Evolutionary conservation across 2,329 filamentous ascomycete genomes (phyloP).

Genomic region (Aureobasidium sp.): DNA sequence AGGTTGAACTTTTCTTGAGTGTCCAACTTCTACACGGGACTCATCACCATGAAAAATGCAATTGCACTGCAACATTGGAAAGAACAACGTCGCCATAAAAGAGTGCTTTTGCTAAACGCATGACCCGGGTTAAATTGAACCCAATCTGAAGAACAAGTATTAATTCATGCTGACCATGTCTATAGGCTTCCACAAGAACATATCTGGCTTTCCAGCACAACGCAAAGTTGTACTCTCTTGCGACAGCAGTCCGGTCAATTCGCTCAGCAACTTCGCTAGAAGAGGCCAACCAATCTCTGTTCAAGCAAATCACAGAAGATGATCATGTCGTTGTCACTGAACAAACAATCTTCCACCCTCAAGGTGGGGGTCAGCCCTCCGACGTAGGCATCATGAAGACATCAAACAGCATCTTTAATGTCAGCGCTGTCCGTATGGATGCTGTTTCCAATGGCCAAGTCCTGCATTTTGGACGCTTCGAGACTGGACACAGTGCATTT

Average conservation of each 20-base stretch:
- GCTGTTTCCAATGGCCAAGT: conserved; percentile 13
- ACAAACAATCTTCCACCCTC: conserved; percentile 20
- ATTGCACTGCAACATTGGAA: too few relatives aligned
- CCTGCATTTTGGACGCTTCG: conserved; percentile 19
- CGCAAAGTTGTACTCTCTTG: conserved; percentile 7
- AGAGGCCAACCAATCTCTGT: conserved; percentile 13
- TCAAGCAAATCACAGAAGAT: conserved; percentile 15
- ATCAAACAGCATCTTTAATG: conserved; percentile 14
- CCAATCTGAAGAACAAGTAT: not conserved
- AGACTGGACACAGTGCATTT: conserved; percentile 7
- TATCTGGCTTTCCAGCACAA: conserved; percentile 13
- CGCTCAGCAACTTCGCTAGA: conserved; percentile 1
- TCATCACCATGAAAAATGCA: not conserved
- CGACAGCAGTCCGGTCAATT: conserved; percentile 1
- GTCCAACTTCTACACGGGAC: not conserved
- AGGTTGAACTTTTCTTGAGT: not conserved
- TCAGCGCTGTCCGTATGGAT: conserved; percentile 18
- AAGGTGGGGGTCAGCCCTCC: conserved; percentile 21
- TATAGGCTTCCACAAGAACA: conserved; percentile 1
- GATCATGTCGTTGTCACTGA: conserved; percentile 16
- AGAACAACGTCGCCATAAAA: not conserved
- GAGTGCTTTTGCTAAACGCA: not conserved
- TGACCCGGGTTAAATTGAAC: too few relatives aligned
- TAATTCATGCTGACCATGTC: not conserved
- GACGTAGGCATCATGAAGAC: conserved; percentile 17